Evolutionary conservation across 345 rosid genomes (phyloP).

Genomic region (thale cress (Arabidopsis thaliana)): DNA sequence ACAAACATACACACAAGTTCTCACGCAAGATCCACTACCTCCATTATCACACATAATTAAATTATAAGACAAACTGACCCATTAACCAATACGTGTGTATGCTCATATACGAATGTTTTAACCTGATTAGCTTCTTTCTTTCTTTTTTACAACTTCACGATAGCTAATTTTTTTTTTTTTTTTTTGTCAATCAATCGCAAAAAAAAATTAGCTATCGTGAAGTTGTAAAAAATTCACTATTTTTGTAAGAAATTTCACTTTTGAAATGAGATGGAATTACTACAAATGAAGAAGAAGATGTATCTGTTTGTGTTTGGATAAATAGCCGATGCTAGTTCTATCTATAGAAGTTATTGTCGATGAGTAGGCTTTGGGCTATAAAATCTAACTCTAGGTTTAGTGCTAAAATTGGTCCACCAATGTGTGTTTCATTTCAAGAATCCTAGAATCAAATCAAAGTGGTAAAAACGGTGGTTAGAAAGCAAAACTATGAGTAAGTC

Average conservation of each 20-base stretch:
- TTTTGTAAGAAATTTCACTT: neutral
- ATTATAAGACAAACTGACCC: neutral
- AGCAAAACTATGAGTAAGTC: conserved; percentile 5
- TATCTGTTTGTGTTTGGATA: neutral
- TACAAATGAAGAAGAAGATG: neutral
- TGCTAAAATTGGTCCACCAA: conserved; percentile 1
- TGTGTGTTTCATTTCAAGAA: neutral
- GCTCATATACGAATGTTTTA: neutral
- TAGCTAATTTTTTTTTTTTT: neutral
- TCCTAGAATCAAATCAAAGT: neutral
- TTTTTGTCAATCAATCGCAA: no score
- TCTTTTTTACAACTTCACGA: no score
- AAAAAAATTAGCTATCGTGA: no score
- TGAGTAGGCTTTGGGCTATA: neutral
- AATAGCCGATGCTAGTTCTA: neutral
- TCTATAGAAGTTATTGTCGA: neutral
- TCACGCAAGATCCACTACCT: conserved; percentile 28
- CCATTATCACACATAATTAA: neutral
- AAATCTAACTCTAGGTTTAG: neutral
- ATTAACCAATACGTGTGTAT: neutral
- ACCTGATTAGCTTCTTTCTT: neutral
- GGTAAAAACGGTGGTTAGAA: conserved; percentile 6
- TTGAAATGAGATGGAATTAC: neutral
- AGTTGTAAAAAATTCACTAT: neutral
- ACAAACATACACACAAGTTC: conserved; percentile 18